Conservation (phyloP, 116 monocot species). For the Dioscorea cayenensis region DNA sequence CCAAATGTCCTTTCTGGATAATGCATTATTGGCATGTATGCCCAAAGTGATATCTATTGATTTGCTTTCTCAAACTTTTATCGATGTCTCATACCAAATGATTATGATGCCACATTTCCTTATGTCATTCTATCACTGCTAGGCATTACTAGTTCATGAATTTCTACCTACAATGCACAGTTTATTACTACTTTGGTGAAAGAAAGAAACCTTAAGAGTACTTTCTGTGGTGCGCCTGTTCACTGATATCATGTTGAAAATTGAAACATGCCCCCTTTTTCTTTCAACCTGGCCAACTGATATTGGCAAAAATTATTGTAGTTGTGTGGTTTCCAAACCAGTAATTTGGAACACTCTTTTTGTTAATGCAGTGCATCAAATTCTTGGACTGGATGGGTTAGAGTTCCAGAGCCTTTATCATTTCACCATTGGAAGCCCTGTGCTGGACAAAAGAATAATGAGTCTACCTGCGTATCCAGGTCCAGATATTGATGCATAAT, state of each 20-base stretch:
- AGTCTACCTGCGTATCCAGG: constrained; percentile 97
- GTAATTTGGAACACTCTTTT: background rate
- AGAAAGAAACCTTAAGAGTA: background rate
- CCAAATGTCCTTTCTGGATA: too few species aligned
- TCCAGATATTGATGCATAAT: constrained; percentile 58
- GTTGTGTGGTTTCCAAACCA: background rate
- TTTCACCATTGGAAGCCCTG: constrained; percentile 82
- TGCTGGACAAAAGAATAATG: constrained; percentile 87
- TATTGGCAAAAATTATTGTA: background rate
- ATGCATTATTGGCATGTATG: too few species aligned
- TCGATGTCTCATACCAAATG: too few species aligned
- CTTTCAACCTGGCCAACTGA: background rate
- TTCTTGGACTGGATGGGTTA: constrained; percentile 65
- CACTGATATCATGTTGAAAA: background rate
- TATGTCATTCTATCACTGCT: too few species aligned
- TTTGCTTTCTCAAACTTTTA: too few species aligned
- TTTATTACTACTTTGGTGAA: too few species aligned
- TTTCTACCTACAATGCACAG: too few species aligned
- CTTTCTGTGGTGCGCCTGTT: background rate
- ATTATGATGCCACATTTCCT: too few species aligned
- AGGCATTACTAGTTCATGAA: too few species aligned
- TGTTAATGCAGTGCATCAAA: constrained; percentile 70
- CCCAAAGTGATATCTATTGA: too few species aligned
- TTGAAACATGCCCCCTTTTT: background rate
- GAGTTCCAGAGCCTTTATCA: constrained; percentile 98